phyloP scores from a whole-genome alignment of 2,329 filamentous ascomycete genomes.

The Grosmannia serpens region DNA sequence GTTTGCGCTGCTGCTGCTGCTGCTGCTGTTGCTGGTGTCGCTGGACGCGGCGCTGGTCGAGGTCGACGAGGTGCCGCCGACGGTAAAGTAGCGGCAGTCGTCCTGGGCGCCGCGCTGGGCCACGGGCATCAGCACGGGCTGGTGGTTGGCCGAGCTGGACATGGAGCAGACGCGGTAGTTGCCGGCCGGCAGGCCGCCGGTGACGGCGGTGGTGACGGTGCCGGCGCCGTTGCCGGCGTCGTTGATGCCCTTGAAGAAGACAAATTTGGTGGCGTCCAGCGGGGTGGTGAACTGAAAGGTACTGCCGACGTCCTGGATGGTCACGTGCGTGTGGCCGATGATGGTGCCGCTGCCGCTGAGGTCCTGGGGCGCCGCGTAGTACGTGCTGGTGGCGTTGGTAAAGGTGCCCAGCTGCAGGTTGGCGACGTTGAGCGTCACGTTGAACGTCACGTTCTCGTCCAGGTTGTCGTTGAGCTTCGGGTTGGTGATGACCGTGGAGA shows the following conservation, averaged over 20 bases:
- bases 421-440: constrained; percentile 38
- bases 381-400: constrained; percentile 47
- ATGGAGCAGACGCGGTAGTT: constrained; percentile 58
- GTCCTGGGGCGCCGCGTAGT: constrained; percentile 50
- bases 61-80: constrained; percentile 17
- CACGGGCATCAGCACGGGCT: constrained; percentile 54
- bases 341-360: constrained; percentile 39
- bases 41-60: neutral
- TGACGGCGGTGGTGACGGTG: constrained; percentile 39
- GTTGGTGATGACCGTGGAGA: constrained; percentile 41
- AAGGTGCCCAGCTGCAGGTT: constrained; percentile 48
- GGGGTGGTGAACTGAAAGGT: constrained; percentile 37
- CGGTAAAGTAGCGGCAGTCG: constrained; percentile 50
- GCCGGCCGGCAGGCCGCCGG: constrained; percentile 46
- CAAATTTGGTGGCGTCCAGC: constrained; percentile 41
- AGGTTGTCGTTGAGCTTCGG: constrained; percentile 41
- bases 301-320: constrained; percentile 43
- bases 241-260: constrained; percentile 58
- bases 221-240: constrained; percentile 46
- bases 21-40: too few species aligned
- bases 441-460: constrained; percentile 35
- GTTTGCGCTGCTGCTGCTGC: too few species aligned
- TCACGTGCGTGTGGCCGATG: constrained; percentile 51
- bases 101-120: constrained; percentile 57
- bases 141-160: constrained; percentile 51